Conservation (phyloP, 306 rosid species). For the Quercus suber region DNA sequence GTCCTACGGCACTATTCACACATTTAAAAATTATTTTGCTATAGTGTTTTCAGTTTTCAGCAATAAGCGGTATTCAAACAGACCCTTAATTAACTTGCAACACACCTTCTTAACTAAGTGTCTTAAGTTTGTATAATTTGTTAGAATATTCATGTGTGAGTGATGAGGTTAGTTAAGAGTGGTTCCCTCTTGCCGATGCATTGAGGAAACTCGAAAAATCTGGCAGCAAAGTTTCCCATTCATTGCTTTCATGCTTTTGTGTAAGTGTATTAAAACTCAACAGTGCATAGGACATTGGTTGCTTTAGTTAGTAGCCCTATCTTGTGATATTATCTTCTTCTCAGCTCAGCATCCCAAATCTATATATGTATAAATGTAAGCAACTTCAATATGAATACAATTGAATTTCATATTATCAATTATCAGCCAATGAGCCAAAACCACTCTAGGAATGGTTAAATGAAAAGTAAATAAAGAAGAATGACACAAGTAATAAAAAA, state of each 20-base stretch:
- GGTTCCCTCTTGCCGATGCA: constrained; percentile 6
- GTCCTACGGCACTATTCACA: too few species aligned
- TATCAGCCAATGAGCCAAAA: not conserved
- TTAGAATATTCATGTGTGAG: too few species aligned
- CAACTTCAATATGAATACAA: not conserved
- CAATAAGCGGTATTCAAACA: too few species aligned
- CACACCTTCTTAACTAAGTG: not conserved
- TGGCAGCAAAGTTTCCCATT: not conserved
- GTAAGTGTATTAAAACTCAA: not conserved
- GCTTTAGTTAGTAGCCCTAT: not conserved
- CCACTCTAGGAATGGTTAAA: not conserved
- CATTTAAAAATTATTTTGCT: too few species aligned
- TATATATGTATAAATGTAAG: not conserved
- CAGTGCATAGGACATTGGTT: not conserved
- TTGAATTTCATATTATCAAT: not conserved
- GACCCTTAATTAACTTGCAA: not conserved
- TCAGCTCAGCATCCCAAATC: not conserved
- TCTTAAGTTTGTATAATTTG: not conserved
- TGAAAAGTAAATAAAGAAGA: not conserved
- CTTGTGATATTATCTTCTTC: not conserved
- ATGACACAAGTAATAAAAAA: not conserved
- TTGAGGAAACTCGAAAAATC: not conserved
- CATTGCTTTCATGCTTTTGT: not conserved
- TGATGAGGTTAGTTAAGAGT: too few species aligned
- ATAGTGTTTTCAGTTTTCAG: too few species aligned